Base-by-base conservation (phyloP, 805 yeast genomes). In the Yarrowia deformans region DNA sequence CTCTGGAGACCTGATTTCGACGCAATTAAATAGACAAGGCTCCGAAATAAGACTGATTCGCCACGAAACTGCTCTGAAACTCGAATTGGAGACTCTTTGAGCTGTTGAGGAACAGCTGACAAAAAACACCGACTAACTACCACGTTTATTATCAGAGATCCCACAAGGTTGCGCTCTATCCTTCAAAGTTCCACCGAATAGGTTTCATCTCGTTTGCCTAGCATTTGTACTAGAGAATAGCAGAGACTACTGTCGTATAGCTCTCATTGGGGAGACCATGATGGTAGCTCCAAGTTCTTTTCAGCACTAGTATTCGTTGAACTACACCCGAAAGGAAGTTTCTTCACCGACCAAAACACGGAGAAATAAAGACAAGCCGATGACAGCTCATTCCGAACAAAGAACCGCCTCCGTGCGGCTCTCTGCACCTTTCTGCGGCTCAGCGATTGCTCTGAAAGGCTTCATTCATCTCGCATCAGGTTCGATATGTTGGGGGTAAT, bases 401-500 rank as follows among this genome's bases (percentile, higher is more conserved):
- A 46, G 32, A 19, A 19, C 10, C 49, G 34, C 8, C 34, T 3
- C 5, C 16, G 16, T 48, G 52, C 52, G 35, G 52, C 34, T 8
- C 18, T 1, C 1, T 48, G 52, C 52, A 18, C 37, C 34, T 8
- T 13, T 1, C 1, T 6, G 9, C 29, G 29, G 29, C 29, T 23
- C 29, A 23, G 29, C 29, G 4, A 23, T 48, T 48, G 52, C 52
- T 48, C 52, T 29, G 52, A 48, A 48, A 48, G 10, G 14, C 35
- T 2, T 29, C 13, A 14, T 29, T 29, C 52, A 29, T 14, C 52
- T 48, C 52, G n/a, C 32, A 10, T 34, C 35, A 4, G 14, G 5
- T 18, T 7, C n/a, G 7, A 48, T 23, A 48, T 48, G 52, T 48
- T 48, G 52, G 52, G 52, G n/a, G n/a, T n/a, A n/a, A n/a, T n/a